Base-by-base conservation (phyloP, 305 asterid genomes). In the Solanum chacoense region DNA sequence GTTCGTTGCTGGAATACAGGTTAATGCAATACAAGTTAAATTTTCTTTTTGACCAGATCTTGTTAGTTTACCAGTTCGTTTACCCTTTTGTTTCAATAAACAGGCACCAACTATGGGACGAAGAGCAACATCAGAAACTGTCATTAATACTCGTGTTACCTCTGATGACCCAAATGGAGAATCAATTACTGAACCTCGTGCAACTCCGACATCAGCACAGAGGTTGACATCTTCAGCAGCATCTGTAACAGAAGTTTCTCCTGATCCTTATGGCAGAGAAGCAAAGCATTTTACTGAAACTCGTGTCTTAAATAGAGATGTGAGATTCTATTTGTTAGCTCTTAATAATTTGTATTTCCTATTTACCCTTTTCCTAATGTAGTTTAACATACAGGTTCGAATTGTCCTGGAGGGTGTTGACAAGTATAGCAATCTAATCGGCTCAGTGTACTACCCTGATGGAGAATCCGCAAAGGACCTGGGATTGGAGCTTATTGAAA, bases 391-490 rank as follows among this genome's bases (percentile, higher is more conserved):
- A 29, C 98, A 98, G 98, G 98, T 98, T 87, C 93, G 99, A 91
- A 93, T 98, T 90, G 99, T 96, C 36, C 92, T 98, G 91, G 99
- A 98, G 93, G 98, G 99, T 77, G 99, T 94, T 89, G 99, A 98
- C 94, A 95, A 98, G 90, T 94, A 93, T 90, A 96, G 95, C 94
- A 98, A 95, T 91, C 91, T 98, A 90, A 98, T 94, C 45, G 98
- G 99, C 88, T 94, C 99, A 8, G 97, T 98, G 40, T 93, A 95
- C 91, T 98, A 98, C 91, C 94, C 95, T 85, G 98, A 96, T 76
- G 99, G 98, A 73, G 98, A 97, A 90, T 91, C 96, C 2, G 98
- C 98, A 18, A 95, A 96, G 91, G 98, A 98, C 89, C 92, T 98
- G 92, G 98, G 98, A 14, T 76, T 96, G 92, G 98, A 98, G 93